Base-by-base conservation (phyloP, 768 basidiomycete species). In the Agaricus blazei region DNA sequence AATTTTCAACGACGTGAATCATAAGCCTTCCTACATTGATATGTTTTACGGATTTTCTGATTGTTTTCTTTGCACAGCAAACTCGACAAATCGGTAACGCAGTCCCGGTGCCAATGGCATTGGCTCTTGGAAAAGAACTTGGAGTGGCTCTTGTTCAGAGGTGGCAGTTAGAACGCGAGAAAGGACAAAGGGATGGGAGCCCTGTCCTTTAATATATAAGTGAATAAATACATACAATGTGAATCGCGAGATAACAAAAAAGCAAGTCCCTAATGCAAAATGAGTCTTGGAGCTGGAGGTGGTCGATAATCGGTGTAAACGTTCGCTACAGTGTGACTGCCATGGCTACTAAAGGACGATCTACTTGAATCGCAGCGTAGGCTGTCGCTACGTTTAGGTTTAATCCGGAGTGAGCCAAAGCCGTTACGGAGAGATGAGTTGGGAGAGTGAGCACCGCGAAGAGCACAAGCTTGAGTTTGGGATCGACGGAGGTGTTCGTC, bases 41-140 rank as follows among this genome's bases (percentile, higher is more conserved):
- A 34, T 40, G 15, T 19, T 38, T 42, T 19, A 19, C 19, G 1
- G 19, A 36, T 56, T 36, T 47, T 42, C 12, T 7, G 26, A 51
- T 36, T 55, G 9, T 37, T 19, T 57, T 24, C 58, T 40, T 41
- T 46, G 11, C 38, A 50, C 42, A 91, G 89, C 85, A 86, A 82
- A 73, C 84, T 54, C 73, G 79, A 48, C 89, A 90, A 59, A 90
- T 91, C 44, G 90, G 89, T 0, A 91, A 91, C 62, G 89, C 88
- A 2, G 88, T 90, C 6, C 87, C 88, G 2, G 75, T 88, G 7
- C 84, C 84, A 2, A 73, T 90, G 24, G 86, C 85, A 3, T 69
- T 78, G 9, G 85, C 86, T 2, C 71, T 90, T 1, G 86, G 85
- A 9, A 75, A 74, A 60, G 68, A 74, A 24, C 59, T 78, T 0